Percentiles rank a stretch among this genome's conserved stretches.
Evolutionary conservation across 2,329 filamentous ascomycete species (phyloP).

Genomic region (Nannizzia gypsea): DNA sequence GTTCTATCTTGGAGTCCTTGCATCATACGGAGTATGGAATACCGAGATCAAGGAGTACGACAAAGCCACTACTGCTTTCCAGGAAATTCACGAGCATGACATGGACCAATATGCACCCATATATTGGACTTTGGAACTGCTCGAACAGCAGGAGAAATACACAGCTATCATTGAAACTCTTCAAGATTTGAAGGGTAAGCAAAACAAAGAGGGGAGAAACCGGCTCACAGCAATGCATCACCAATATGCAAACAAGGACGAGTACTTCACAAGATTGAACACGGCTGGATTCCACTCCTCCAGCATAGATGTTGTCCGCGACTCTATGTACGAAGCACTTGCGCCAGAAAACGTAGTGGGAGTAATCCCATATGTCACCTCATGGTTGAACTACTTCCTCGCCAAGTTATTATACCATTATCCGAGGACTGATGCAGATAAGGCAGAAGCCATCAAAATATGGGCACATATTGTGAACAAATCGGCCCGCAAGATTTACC

Average conservation of each 20-base stretch:
- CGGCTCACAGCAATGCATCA: conserved; percentile 10
- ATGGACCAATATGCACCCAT: conserved; percentile 11
- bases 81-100: conserved; percentile 12
- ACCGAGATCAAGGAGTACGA: conserved; percentile 7
- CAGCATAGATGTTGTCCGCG: conserved; percentile 8
- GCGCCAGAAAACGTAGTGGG: conserved; percentile 6
- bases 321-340: conserved; percentile 8
- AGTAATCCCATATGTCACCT: neutral
- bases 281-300: conserved; percentile 5
- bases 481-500: conserved; percentile 1
- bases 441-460: conserved; percentile 8
- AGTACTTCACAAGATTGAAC: conserved; percentile 8
- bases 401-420: conserved; percentile 7
- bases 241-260: conserved; percentile 5
- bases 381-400: conserved; percentile 9
- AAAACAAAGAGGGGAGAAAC: conserved; percentile 8
- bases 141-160: conserved; percentile 10
- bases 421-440: conserved; percentile 5
- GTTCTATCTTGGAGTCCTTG: conserved; percentile 11
- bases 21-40: conserved; percentile 8
- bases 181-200: conserved; percentile 11
- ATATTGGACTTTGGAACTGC: conserved; percentile 7
- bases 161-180: conserved; percentile 14
- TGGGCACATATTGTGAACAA: conserved; percentile 12
- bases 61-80: conserved; percentile 7